These are phyloP conservation scores for Aureococcus anophagefferens DNA, from an alignment of 108 stramenopile species.

Conservation along the genomic window DNA sequence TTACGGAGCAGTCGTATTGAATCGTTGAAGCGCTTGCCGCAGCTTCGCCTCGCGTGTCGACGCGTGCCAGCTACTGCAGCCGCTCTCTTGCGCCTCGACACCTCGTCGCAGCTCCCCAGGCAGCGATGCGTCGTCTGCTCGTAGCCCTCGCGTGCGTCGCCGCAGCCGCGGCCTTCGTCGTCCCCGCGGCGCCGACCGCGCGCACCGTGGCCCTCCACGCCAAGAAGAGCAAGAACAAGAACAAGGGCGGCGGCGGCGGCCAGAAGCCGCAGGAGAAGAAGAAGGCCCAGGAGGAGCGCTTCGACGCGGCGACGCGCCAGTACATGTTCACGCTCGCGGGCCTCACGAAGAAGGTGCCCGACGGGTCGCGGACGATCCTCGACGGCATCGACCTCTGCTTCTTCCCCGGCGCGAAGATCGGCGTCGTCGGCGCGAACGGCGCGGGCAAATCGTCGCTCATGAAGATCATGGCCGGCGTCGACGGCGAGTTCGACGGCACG, in stretches of 20 bases:
- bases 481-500: constrained; percentile 71
- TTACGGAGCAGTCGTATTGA: too few species aligned
- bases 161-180: too few species aligned
- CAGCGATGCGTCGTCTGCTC: too few species aligned
- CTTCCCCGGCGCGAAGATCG: constrained; percentile 84
- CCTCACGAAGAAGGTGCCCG: constrained; percentile 64
- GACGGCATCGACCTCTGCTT: constrained; percentile 72
- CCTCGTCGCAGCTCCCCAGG: too few species aligned
- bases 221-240: constrained; percentile 33
- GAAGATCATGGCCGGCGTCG: constrained; percentile 91
- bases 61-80: too few species aligned
- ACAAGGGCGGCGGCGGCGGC: constrained; percentile 13
- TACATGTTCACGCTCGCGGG: constrained; percentile 76
- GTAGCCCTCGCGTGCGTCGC: too few species aligned
- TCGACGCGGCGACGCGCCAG: constrained; percentile 73
- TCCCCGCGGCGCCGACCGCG: too few species aligned
- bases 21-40: too few species aligned
- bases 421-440: constrained; percentile 80
- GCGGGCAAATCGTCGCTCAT: constrained; percentile 72
- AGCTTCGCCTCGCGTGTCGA: too few species aligned
- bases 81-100: too few species aligned
- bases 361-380: constrained; percentile 71
- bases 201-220: neutral
- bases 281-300: constrained; percentile 64
- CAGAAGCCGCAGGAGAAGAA: constrained; percentile 62